These are phyloP conservation scores for Boletus vinaceobasis DNA, from an alignment of 768 basidiomycete species.

Conservation along the genomic window DNA sequence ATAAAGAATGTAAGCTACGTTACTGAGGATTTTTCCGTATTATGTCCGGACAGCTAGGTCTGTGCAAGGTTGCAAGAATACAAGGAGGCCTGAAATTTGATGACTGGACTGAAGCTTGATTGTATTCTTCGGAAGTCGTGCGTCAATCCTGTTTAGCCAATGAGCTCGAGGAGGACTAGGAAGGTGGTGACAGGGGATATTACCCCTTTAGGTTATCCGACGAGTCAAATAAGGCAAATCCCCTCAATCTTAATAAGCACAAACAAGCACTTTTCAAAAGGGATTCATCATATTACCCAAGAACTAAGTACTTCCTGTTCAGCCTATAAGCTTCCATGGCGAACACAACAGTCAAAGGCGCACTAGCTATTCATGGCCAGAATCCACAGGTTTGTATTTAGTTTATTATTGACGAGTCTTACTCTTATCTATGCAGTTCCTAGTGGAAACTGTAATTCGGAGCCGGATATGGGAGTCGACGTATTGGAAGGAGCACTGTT, in stretches of 20 bases:
- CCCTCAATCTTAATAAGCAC: slow-evolving; percentile 20
- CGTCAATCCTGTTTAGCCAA: not conserved
- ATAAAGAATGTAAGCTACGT: not conserved
- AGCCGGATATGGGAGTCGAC: slow-evolving; percentile 92
- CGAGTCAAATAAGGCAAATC: slow-evolving; percentile 28
- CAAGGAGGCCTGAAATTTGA: too few species aligned
- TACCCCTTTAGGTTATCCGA: not conserved
- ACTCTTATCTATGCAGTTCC: slow-evolving; percentile 50
- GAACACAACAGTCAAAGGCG: slow-evolving; percentile 87
- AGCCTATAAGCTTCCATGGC: slow-evolving; percentile 54
- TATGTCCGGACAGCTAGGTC: not conserved
- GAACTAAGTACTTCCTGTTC: not conserved
- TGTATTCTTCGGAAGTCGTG: not conserved
- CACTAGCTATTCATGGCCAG: slow-evolving; percentile 89
- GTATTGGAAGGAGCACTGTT: slow-evolving; percentile 99
- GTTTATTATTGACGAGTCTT: not conserved
- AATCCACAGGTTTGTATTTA: slow-evolving; percentile 80
- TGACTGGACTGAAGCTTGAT: not conserved
- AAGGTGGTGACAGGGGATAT: not conserved
- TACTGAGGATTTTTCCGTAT: not conserved
- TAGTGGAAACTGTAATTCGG: slow-evolving; percentile 96
- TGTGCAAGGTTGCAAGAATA: not conserved
- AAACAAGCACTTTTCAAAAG: slow-evolving; percentile 12
- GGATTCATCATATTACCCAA: not conserved
- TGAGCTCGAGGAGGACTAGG: too few species aligned